Conservation (phyloP, 495 filamentous ascomycete genomes). For the Neurospora sp. region DNA sequence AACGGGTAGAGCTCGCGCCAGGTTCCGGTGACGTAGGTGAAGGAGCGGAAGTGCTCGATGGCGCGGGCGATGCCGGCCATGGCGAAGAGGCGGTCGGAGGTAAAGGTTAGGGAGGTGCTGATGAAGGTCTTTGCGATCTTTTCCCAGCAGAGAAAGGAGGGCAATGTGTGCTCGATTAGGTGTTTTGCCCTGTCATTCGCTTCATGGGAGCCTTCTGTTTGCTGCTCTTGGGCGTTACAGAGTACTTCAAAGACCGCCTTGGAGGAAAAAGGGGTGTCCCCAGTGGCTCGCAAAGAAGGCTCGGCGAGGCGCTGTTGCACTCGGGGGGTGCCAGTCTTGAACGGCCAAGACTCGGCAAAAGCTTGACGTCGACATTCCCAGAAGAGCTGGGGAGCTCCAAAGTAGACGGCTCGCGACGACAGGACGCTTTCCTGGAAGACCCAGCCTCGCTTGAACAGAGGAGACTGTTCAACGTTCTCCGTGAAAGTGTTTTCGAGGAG, state of each 20-base stretch:
- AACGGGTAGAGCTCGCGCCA: constrained; percentile 8
- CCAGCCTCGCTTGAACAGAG: constrained; percentile 8
- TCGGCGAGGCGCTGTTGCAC: not conserved
- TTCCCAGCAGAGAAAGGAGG: not conserved
- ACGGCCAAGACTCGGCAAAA: not conserved
- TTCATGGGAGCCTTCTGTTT: not conserved
- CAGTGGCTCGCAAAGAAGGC: not conserved
- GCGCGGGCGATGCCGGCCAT: constrained; percentile 13
- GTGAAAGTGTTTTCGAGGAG: not conserved
- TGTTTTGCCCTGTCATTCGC: not conserved
- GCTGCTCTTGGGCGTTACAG: not conserved
- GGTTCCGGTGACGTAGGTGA: constrained; percentile 13
- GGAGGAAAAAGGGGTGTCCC: not conserved
- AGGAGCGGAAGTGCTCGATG: constrained; percentile 4
- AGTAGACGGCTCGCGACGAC: constrained; percentile 5
- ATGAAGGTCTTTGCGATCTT: not conserved
- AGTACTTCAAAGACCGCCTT: not conserved
- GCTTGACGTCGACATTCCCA: constrained; percentile 6
- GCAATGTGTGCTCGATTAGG: not conserved
- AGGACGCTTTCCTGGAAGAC: constrained; percentile 10
- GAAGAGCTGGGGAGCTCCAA: constrained; percentile 3
- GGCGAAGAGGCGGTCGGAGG: constrained; percentile 13
- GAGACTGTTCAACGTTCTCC: not conserved
- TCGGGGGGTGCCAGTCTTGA: not conserved
- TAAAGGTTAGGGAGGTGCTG: constrained; percentile 4